These are phyloP conservation scores for Ustilago cynodontis DNA, from an alignment of 1,284 basidiomycete species.

Conservation along the genomic window DNA sequence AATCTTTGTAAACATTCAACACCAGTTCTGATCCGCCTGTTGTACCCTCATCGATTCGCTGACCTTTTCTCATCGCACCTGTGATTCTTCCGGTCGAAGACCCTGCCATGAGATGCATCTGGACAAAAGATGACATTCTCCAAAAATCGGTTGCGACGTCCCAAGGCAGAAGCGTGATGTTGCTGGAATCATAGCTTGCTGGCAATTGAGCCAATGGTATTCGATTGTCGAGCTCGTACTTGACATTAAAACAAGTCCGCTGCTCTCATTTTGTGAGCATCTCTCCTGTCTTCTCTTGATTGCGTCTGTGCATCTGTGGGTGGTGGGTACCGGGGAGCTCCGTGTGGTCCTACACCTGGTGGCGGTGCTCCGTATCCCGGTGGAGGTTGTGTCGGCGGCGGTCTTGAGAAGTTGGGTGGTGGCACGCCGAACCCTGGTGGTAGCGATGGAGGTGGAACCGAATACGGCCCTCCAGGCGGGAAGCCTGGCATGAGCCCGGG, in stretches of 20 bases:
- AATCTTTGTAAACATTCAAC: background rate
- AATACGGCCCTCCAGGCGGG: constrained; percentile 34
- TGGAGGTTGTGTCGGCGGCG: constrained; percentile 36
- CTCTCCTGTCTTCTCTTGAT: constrained; percentile 17
- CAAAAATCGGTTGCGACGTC: too few relatives aligned
- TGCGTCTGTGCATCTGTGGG: constrained; percentile 16
- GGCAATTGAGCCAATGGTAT: background rate
- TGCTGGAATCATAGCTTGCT: background rate
- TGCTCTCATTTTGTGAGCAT: constrained; percentile 34
- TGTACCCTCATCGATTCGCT: background rate
- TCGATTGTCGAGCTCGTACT: too few relatives aligned
- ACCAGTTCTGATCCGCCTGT: background rate
- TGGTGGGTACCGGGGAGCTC: constrained; percentile 3
- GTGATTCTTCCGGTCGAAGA: too few relatives aligned
- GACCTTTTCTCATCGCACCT: too few relatives aligned
- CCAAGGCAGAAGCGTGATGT: too few relatives aligned
- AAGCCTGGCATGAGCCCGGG: constrained; percentile 36
- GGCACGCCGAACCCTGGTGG: constrained; percentile 21
- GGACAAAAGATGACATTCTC: too few relatives aligned
- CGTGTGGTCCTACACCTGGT: constrained; percentile 7
- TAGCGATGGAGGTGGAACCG: constrained; percentile 38
- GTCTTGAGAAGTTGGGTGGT: constrained; percentile 38
- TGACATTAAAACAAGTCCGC: constrained; percentile 46
- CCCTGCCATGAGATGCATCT: too few relatives aligned
- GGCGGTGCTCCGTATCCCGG: constrained; percentile 30